These are phyloP conservation scores for Geotrichum ghanense DNA, from an alignment of 805 yeast genomes.

Conservation along the genomic window DNA sequence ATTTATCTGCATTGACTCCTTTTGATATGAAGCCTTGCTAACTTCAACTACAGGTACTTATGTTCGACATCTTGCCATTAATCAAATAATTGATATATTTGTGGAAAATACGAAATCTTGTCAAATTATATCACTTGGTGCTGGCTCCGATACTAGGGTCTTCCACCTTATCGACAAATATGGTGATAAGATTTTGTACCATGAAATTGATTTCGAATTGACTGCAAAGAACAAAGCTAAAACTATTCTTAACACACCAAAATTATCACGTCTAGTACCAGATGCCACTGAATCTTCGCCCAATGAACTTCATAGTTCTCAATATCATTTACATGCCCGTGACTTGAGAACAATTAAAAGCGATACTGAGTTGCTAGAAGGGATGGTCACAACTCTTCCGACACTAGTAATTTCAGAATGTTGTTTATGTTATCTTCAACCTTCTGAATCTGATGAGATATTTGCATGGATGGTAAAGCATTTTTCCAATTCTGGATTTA, in stretches of 20 bases:
- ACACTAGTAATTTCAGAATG: constrained; percentile 65
- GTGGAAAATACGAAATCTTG: constrained; percentile 16
- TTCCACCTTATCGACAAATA: constrained; percentile 34
- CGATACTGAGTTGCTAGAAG: constrained; percentile 10
- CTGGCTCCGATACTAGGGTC: constrained; percentile 68
- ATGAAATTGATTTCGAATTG: constrained; percentile 55
- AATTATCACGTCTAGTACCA: constrained; percentile 23
- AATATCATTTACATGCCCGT: constrained; percentile 42
- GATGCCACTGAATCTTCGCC: neutral
- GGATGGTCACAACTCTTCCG: constrained; percentile 31
- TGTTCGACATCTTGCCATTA: constrained; percentile 36
- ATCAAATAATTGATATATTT: constrained; percentile 30
- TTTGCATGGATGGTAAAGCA: constrained; percentile 31
- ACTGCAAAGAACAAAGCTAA: constrained; percentile 40
- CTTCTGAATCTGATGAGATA: constrained; percentile 35
- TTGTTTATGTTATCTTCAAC: constrained; percentile 58
- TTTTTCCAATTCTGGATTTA: constrained; percentile 19
- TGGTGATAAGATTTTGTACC: constrained; percentile 28
- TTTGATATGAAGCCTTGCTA: neutral
- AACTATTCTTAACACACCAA: constrained; percentile 30
- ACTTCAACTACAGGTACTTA: constrained; percentile 35
- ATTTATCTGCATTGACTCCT: neutral
- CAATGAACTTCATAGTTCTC: constrained; percentile 15
- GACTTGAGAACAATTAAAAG: constrained; percentile 37
- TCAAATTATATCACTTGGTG: constrained; percentile 60